phyloP scores from a whole-genome alignment of 805 yeast species.

The Starmerella stigmatis region DNA sequence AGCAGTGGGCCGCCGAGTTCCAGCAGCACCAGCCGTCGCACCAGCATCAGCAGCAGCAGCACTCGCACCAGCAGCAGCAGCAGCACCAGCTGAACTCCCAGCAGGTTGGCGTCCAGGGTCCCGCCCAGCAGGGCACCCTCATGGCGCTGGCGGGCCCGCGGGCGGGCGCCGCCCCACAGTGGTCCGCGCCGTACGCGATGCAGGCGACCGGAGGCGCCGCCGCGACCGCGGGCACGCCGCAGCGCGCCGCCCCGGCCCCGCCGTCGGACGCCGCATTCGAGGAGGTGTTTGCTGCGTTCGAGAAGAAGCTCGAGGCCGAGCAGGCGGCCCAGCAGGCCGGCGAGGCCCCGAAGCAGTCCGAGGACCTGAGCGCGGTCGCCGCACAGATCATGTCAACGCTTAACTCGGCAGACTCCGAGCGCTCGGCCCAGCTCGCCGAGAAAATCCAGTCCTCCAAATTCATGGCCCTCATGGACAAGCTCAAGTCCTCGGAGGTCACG shows the following conservation, averaged over 20 bases:
- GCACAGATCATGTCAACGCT: slow-evolving; percentile 7
- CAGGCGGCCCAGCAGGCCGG: not conserved
- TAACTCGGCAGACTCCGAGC: not conserved
- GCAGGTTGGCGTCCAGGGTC: not conserved
- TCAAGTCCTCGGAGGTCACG: slow-evolving; percentile 14
- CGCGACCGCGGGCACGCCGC: not conserved
- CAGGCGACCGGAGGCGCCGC: no score
- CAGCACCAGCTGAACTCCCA: not conserved
- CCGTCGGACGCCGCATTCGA: slow-evolving; percentile 10
- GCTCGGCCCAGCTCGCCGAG: slow-evolving; percentile 11
- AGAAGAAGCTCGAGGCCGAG: slow-evolving; percentile 15
- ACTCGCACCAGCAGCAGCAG: not conserved
- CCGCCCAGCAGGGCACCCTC: slow-evolving; percentile 4
- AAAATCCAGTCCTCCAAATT: slow-evolving; percentile 22
- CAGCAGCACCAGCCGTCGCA: slow-evolving; percentile 1
- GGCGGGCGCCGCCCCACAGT: not conserved
- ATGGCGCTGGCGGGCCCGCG: not conserved
- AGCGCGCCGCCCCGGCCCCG: not conserved
- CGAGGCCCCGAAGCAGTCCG: not conserved
- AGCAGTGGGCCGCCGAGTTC: slow-evolving; percentile 14
- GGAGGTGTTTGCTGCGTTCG: slow-evolving; percentile 21
- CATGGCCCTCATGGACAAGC: slow-evolving; percentile 20
- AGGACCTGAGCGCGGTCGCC: slow-evolving; percentile 21
- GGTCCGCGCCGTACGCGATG: no score
- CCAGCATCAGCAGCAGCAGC: not conserved